A percentile compares a stretch with the other conserved stretches of the same genome.
Conservation (phyloP, 768 basidiomycete genomes). For the Russula earlei region DNA sequence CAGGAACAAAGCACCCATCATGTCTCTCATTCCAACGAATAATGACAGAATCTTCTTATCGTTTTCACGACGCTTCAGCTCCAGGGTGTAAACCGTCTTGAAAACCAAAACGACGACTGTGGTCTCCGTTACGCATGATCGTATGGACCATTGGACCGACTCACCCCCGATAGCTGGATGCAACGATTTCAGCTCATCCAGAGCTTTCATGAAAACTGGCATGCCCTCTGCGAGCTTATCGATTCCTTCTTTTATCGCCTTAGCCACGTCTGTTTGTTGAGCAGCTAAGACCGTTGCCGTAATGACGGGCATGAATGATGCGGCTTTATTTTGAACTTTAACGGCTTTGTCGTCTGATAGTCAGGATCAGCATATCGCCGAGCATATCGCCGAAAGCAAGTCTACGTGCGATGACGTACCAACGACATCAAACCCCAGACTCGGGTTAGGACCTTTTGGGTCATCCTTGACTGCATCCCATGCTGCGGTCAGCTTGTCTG, state of each 20-base stretch:
- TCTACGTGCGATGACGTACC: too few species aligned
- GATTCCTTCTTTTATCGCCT: conserved; percentile 18
- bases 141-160: neutral
- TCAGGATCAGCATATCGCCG: neutral
- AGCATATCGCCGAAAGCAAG: neutral
- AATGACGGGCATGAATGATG: neutral
- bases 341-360: neutral
- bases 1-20: conserved; percentile 29
- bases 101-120: conserved; percentile 43
- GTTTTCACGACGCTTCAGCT: conserved; percentile 41
- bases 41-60: conserved; percentile 39
- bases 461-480: conserved; percentile 1
- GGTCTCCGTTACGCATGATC: neutral
- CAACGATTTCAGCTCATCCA: conserved; percentile 24
- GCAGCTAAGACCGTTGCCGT: neutral
- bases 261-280: neutral
- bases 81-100: conserved; percentile 38
- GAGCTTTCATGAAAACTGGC: conserved; percentile 23
- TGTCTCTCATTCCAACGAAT: conserved; percentile 41
- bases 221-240: conserved; percentile 22
- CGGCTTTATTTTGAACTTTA: neutral
- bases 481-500: neutral
- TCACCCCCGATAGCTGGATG: conserved; percentile 26
- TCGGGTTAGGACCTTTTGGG: neutral
- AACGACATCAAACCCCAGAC: neutral